phyloP scores from a whole-genome alignment of 371 early-diverging fungal species.

The Apophysomyces trapeziformis region DNA sequence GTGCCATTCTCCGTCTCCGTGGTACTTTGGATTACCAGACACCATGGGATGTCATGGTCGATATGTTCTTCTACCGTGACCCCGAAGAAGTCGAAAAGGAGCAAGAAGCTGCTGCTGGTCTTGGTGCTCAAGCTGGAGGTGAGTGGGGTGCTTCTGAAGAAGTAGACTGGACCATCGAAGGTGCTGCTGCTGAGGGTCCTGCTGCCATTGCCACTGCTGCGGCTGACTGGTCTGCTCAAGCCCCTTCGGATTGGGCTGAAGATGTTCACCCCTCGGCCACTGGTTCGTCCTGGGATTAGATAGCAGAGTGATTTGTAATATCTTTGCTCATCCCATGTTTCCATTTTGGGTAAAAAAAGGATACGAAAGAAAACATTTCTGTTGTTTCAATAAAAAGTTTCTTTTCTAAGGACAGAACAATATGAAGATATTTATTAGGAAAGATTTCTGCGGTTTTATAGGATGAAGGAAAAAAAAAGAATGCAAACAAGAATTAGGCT shows the following conservation, averaged over 20 bases:
- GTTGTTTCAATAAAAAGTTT: too few species aligned
- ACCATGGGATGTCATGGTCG: constrained; percentile 95
- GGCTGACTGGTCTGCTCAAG: constrained; percentile 20
- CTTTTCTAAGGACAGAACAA: too few species aligned
- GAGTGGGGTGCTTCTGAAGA: constrained; percentile 37
- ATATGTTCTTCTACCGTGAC: constrained; percentile 98
- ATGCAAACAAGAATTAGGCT: too few species aligned
- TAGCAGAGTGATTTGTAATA: neutral
- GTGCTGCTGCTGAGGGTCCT: constrained; percentile 24
- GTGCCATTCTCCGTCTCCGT: constrained; percentile 98
- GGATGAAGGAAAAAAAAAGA: too few species aligned
- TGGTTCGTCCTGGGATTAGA: constrained; percentile 14
- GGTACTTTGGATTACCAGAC: constrained; percentile 84
- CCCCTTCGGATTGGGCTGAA: constrained; percentile 22
- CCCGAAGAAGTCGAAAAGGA: constrained; percentile 92
- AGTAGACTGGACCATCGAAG: constrained; percentile 24
- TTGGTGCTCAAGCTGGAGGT: constrained; percentile 18
- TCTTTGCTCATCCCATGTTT: neutral
- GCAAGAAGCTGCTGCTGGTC: constrained; percentile 25
- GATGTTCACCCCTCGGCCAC: constrained; percentile 17
- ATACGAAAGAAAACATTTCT: too few species aligned
- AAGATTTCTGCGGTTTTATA: too few species aligned
- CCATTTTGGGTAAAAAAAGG: neutral
- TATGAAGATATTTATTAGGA: too few species aligned
- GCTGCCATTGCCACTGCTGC: constrained; percentile 17